Evolutionary conservation across 2,329 filamentous ascomycete genomes (phyloP).

Genomic region (Albophoma yamanashiensis): DNA sequence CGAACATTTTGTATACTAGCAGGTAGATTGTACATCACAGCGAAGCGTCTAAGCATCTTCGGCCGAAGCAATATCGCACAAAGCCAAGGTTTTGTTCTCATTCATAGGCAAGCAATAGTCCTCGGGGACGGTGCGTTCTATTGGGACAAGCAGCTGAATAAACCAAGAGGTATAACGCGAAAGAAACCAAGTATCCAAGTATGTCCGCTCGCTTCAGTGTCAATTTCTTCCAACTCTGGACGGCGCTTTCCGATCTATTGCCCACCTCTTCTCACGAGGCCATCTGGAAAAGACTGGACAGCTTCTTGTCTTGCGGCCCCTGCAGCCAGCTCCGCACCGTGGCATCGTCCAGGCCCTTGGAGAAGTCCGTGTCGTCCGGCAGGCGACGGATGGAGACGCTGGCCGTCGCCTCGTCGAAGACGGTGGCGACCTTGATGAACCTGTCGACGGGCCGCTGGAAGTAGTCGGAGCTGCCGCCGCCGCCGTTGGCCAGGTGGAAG

Average conservation of each 20-base stretch:
- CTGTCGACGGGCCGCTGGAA: conserved; percentile 52
- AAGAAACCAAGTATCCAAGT: not conserved
- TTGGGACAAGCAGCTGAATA: conserved; percentile 5
- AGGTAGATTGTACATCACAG: not conserved
- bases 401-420: conserved; percentile 42
- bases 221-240: not conserved
- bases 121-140: not conserved
- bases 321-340: conserved; percentile 25
- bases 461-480: conserved; percentile 60
- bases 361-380: conserved; percentile 28
- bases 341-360: conserved; percentile 23
- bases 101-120: not conserved
- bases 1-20: not conserved
- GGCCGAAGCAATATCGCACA: not conserved
- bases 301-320: conserved; percentile 6
- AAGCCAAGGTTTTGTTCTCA: no score
- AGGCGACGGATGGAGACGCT: conserved; percentile 47
- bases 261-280: not conserved
- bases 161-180: not conserved
- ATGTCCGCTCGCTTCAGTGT: not conserved
- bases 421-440: conserved; percentile 53
- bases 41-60: not conserved
- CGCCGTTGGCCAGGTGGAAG: conserved; percentile 47
- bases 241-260: not conserved
- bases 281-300: conserved; percentile 14